Evolutionary conservation across 805 yeast genomes (phyloP).

Genomic region (Kluyveromyces lactis): DNA sequence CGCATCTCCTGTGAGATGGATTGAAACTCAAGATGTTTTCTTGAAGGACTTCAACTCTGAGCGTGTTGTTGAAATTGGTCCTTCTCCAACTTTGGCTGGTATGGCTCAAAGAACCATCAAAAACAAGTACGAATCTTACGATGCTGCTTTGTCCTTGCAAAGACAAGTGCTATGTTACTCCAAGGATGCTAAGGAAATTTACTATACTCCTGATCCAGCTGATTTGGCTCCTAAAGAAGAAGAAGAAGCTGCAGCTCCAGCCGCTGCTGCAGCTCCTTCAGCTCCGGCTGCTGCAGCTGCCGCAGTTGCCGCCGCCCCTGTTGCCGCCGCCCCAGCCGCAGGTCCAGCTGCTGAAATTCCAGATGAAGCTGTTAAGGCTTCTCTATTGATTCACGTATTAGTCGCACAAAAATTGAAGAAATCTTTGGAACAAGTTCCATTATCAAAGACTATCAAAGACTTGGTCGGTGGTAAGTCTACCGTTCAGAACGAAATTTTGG

Average conservation of each 20-base stretch:
- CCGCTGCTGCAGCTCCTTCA: conserved; percentile 40
- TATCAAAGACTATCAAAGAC: conserved; percentile 91
- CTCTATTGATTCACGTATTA: conserved; percentile 72
- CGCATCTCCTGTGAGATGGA: conserved; percentile 99
- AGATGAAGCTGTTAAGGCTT: conserved; percentile 85
- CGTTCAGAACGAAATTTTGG: conserved; percentile 95
- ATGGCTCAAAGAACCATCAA: conserved; percentile 98
- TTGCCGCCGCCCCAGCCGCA: conserved; percentile 58
- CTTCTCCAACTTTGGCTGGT: conserved; percentile 97
- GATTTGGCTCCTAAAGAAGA: conserved; percentile 30
- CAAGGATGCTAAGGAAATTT: conserved; percentile 92
- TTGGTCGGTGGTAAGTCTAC: conserved; percentile 98
- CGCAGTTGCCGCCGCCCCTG: conserved; percentile 50
- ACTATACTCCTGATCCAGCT: conserved; percentile 79
- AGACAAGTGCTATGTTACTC: conserved; percentile 94
- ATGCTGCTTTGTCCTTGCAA: conserved; percentile 80
- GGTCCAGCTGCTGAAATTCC: conserved; percentile 80
- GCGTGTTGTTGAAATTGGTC: conserved; percentile 97
- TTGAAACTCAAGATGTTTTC: conserved; percentile 97
- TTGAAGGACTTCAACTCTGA: conserved; percentile 91
- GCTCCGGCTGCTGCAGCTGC: conserved; percentile 49
- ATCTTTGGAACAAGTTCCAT: conserved; percentile 73
- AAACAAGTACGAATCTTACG: conserved; percentile 89
- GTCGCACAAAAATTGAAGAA: conserved; percentile 96
- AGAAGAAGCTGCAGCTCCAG: conserved; percentile 32